Base-by-base conservation (phyloP, 1,284 basidiomycete genomes). In the Cryptococcus sp. region DNA sequence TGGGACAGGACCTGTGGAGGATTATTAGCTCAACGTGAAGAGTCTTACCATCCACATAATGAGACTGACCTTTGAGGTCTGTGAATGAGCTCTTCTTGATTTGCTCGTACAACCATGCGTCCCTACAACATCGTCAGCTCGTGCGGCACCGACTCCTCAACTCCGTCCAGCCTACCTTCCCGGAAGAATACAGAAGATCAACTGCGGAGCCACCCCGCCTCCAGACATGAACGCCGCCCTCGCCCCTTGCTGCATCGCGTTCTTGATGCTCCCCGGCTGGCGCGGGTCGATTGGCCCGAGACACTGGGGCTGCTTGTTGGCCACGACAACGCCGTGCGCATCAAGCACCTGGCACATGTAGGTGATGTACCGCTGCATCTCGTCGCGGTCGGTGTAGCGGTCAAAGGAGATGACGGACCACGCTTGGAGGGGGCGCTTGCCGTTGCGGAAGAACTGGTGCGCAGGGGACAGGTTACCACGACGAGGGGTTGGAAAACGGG, bases 1-100 rank as follows among this genome's bases (percentile, higher is more conserved):
- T 0, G 71, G 66, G 4, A 77, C 75, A 1, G 76, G 72, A 23
- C 50, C 69, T 71, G 46, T 36, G 12, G 16, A 18, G 42, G 9
- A 5, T 4, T 33, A 9, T 33, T 9, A 33, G 28, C 28, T 50
- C 52, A 37, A 4, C 23, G 18, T 43, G 20, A 42, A 8, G 16
- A 6, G 11, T 16, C 23, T 4, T 20, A 12, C 40, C 20, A 16
- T 16, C 46, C 28, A 8, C 18, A 46, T 18, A 37, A 33, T 33
- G 28, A 40, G 20, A 42, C 62, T 48, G 18, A 68, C 66, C 52
- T 45, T 72, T 67, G 20, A 73, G 67, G 20, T 69, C 66, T 2
- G 60, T 67, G 54, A 77, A 75, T 0, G 77, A 70, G 23, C 63
- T 61, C 33, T 66, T 67, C 70, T 80, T 80, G 75, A 80, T 74